A percentile compares a stretch with the other conserved stretches of the same genome.
phyloP scores from a whole-genome alignment of 176 grass and related monocot species.

The Avena sativa region DNA sequence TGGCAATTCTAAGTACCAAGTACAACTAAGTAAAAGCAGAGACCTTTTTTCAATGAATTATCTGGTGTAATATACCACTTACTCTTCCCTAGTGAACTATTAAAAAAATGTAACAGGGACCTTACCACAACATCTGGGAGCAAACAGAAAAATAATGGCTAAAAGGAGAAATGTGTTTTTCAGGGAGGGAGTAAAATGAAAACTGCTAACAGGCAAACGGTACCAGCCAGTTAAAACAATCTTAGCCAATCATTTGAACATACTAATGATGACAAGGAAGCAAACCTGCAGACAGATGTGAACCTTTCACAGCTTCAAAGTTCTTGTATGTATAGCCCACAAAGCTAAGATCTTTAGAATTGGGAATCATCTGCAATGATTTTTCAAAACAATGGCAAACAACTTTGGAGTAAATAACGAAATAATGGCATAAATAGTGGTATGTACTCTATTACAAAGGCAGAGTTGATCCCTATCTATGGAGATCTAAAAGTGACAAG shows the following conservation, averaged over 20 bases:
- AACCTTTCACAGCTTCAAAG: constrained; percentile 95
- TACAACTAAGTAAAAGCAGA: background rate
- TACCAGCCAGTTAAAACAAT: background rate
- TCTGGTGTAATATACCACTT: background rate
- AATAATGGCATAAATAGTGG: background rate
- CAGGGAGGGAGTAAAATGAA: background rate
- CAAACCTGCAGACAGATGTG: constrained; percentile 63
- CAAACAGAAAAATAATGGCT: constrained; percentile 14
- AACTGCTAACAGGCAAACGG: background rate
- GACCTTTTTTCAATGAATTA: background rate
- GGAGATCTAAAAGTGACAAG: constrained; percentile 15
- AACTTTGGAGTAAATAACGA: constrained; percentile 23
- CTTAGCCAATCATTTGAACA: background rate
- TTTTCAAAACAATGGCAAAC: constrained; percentile 27
- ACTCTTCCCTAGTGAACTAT: too few relatives aligned
- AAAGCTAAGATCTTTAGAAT: constrained; percentile 96
- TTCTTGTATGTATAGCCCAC: constrained; percentile 99
- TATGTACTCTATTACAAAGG: background rate
- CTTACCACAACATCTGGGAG: background rate
- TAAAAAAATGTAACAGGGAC: background rate
- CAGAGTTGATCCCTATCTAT: background rate
- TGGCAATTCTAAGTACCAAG: constrained; percentile 7
- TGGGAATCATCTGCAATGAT: constrained; percentile 67
- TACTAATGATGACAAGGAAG: constrained; percentile 4
- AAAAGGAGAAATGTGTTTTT: background rate